Conservation (phyloP, 2,329 filamentous ascomycete genomes). For the Colletotrichum viniferum region DNA sequence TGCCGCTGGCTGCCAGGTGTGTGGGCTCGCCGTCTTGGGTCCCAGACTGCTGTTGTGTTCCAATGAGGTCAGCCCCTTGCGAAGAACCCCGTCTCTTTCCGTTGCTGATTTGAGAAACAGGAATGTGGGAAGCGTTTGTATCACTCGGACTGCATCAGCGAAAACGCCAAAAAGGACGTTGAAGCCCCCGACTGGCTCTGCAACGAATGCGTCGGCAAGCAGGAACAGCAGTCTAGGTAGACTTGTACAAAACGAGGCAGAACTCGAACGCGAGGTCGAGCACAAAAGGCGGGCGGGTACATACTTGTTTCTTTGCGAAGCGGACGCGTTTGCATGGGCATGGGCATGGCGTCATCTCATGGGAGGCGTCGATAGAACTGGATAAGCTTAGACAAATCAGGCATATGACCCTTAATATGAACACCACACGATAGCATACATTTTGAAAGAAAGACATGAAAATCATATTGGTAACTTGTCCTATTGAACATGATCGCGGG, state of each 20-base stretch:
- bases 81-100: neutral
- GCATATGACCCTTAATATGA: neutral
- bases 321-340: conserved; percentile 15
- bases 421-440: neutral
- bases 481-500: neutral
- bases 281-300: neutral
- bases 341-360: neutral
- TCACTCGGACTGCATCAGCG: conserved; percentile 50
- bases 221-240: neutral
- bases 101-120: conserved; percentile 30
- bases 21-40: conserved; percentile 52
- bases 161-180: conserved; percentile 25
- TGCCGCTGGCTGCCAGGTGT: conserved; percentile 50
- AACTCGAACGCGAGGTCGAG: neutral
- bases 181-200: conserved; percentile 36
- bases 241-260: neutral
- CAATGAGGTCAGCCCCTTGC: conserved; percentile 46
- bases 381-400: neutral
- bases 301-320: neutral
- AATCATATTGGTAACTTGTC: neutral
- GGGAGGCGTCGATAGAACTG: neutral
- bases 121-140: conserved; percentile 49
- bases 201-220: conserved; percentile 4
- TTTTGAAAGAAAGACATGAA: neutral
- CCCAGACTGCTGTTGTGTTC: conserved; percentile 53